Conservation (phyloP, 768 basidiomycete genomes). For the Galerina marginata region DNA sequence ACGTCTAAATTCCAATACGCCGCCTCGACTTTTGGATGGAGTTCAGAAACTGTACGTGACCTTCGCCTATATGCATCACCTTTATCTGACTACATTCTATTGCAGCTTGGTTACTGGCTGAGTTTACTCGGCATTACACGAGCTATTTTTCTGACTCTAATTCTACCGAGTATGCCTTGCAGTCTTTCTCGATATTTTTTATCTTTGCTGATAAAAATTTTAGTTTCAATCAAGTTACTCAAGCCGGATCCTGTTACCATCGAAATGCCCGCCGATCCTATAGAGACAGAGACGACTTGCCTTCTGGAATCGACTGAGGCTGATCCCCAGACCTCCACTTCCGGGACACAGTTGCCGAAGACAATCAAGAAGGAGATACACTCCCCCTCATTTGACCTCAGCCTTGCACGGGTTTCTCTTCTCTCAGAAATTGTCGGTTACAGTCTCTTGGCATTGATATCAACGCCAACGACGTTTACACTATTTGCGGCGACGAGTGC, state of each 20-base stretch:
- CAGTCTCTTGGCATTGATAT: conserved; percentile 51
- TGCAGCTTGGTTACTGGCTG: conserved; percentile 76
- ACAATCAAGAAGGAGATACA: conserved; percentile 37
- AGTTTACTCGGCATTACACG: conserved; percentile 58
- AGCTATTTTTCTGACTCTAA: conserved; percentile 56
- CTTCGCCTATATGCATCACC: background rate
- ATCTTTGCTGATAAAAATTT: background rate
- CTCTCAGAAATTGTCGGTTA: conserved; percentile 60
- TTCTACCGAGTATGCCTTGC: conserved; percentile 61
- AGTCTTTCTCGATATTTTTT: background rate
- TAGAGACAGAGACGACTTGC: conserved; percentile 32
- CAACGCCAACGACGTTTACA: conserved; percentile 56
- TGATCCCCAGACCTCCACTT: conserved; percentile 11
- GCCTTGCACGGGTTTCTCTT: conserved; percentile 65
- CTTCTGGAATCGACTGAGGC: conserved; percentile 28
- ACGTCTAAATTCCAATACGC: conserved; percentile 71
- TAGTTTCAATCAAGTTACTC: conserved; percentile 61
- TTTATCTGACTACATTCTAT: background rate
- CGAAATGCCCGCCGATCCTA: conserved; percentile 21
- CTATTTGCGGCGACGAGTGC: conserved; percentile 52
- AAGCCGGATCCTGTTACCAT: conserved; percentile 46
- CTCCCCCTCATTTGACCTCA: conserved; percentile 69
- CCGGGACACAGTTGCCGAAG: conserved; percentile 12
- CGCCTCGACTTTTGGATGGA: conserved; percentile 66
- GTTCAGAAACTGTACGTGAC: conserved; percentile 60